Conservation (phyloP, 495 filamentous ascomycete species). For the Aspergillus wentii region DNA sequence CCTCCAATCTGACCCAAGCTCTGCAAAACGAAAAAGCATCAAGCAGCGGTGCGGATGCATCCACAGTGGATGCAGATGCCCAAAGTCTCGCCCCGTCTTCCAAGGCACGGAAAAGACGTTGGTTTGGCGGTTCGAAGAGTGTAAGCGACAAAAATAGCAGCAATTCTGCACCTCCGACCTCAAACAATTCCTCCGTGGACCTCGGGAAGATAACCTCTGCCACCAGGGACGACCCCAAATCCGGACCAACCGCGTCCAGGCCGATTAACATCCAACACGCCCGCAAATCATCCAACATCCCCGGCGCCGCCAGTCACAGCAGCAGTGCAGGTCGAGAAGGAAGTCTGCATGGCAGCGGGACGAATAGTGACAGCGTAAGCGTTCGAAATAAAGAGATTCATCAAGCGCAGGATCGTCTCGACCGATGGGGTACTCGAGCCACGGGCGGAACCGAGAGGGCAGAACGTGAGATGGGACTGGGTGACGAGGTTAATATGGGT, state of each 20-base stretch:
- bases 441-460: conserved; percentile 37
- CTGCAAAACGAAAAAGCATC: conserved; percentile 23
- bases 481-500: conserved; percentile 52
- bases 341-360: conserved; percentile 26
- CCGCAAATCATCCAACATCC: conserved; percentile 19
- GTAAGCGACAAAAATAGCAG: conserved; percentile 25
- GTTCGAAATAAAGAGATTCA: conserved; percentile 44
- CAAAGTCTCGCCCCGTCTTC: conserved; percentile 27
- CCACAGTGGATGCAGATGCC: conserved; percentile 21
- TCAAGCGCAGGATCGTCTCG: conserved; percentile 43
- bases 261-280: conserved; percentile 31
- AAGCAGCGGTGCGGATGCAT: conserved; percentile 14
- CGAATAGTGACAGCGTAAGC: conserved; percentile 38
- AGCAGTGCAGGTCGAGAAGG: conserved; percentile 28
- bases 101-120: conserved; percentile 33
- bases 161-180: conserved; percentile 14
- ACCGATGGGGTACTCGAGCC: conserved; percentile 38
- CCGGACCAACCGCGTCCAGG: conserved; percentile 18
- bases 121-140: conserved; percentile 39
- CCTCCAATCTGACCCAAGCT: conserved; percentile 28
- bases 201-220: conserved; percentile 18
- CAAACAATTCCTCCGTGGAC: conserved; percentile 19
- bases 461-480: conserved; percentile 41
- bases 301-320: conserved; percentile 16
- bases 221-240: conserved; percentile 13